Evolutionary conservation across 2,329 filamentous ascomycete genomes (phyloP).

Genomic region (Aspergillus pseudoglaucus): DNA sequence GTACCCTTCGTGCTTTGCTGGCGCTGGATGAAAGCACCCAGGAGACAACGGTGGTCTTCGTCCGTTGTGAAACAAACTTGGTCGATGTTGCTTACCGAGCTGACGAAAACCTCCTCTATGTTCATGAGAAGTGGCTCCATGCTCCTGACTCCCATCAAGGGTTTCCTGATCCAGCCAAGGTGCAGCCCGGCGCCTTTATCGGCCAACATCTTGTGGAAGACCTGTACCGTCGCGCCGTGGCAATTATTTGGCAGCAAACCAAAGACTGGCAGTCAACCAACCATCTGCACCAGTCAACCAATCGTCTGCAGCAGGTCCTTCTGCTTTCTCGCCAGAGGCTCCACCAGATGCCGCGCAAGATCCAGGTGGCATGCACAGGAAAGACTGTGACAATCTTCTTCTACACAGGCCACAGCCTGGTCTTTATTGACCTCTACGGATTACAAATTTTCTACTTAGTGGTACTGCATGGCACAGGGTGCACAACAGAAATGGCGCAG

Average conservation of each 20-base stretch:
- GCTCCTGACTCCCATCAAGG: neutral
- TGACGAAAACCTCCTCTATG: neutral
- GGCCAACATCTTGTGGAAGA: slow-evolving; percentile 1
- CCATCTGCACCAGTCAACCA: neutral
- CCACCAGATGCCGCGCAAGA: slow-evolving; percentile 1
- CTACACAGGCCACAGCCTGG: slow-evolving; percentile 2
- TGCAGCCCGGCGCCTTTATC: neutral
- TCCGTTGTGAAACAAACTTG: neutral
- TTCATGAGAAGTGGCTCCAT: slow-evolving; percentile 4
- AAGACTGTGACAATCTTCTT: neutral
- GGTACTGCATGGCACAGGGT: neutral
- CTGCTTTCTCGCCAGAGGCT: neutral
- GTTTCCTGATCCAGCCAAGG: neutral
- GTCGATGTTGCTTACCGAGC: slow-evolving; percentile 1
- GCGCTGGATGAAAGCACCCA: neutral
- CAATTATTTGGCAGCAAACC: neutral
- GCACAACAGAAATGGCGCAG: neutral
- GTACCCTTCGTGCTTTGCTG: neutral
- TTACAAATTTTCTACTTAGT: neutral
- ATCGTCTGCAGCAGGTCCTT: neutral
- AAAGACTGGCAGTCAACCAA: neutral
- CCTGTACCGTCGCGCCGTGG: slow-evolving; percentile 1
- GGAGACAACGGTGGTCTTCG: neutral
- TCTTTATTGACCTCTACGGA: neutral
- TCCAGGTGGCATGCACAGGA: neutral